Evolutionary conservation across 148 eudicot genomes (phyloP).

Genomic region (Limonium bicolor): DNA sequence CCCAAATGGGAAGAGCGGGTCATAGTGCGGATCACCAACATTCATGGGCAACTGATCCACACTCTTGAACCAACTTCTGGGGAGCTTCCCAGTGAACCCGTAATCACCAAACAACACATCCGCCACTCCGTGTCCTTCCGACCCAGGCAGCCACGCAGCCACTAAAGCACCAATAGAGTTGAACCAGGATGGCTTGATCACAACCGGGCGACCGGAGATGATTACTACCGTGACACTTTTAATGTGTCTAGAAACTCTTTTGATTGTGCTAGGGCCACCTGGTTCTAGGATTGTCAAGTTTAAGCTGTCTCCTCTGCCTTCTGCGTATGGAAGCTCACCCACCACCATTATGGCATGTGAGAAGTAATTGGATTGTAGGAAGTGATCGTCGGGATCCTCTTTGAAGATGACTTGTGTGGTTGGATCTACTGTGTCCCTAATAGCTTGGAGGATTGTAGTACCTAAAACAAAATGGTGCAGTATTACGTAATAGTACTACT

Average conservation of each 20-base stretch:
- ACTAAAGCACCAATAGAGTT: slow-evolving; percentile 25
- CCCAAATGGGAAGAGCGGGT: slow-evolving; percentile 44
- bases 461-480: slow-evolving; percentile 17
- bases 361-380: slow-evolving; percentile 22
- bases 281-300: slow-evolving; percentile 30
- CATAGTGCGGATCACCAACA: slow-evolving; percentile 36
- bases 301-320: slow-evolving; percentile 29
- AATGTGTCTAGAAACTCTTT: slow-evolving; percentile 18
- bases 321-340: slow-evolving; percentile 47
- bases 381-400: slow-evolving; percentile 23
- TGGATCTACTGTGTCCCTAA: slow-evolving; percentile 26
- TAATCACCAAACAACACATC: slow-evolving; percentile 42
- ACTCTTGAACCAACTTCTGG: slow-evolving; percentile 40
- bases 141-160: slow-evolving; percentile 58
- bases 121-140: slow-evolving; percentile 48
- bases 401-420: slow-evolving; percentile 23
- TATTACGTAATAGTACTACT: not conserved
- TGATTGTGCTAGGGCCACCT: slow-evolving; percentile 34
- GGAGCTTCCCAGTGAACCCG: slow-evolving; percentile 42
- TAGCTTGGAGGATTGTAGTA: slow-evolving; percentile 41
- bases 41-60: slow-evolving; percentile 57
- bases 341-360: slow-evolving; percentile 40
- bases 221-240: slow-evolving; percentile 33
- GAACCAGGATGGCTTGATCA: slow-evolving; percentile 28
- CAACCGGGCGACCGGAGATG: slow-evolving; percentile 34